Conservation (phyloP, 345 rosid species). For the Melaleuca alternifolia region DNA sequence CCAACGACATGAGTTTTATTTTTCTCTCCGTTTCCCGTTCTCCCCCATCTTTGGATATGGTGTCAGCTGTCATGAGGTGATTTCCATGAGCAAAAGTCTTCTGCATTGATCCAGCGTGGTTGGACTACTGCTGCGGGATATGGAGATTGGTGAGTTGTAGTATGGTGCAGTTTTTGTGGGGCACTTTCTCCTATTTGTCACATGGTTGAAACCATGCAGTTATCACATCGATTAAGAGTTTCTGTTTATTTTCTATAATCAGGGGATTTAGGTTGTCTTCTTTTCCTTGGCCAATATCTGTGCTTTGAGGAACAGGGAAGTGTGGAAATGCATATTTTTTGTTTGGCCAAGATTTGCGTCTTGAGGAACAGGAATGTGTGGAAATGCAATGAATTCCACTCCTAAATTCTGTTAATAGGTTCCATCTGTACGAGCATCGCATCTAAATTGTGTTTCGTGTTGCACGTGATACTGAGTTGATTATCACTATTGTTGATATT, state of each 20-base stretch:
- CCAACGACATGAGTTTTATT: not conserved
- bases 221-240: not conserved
- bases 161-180: not conserved
- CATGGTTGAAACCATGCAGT: not conserved
- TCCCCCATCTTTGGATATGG: not conserved
- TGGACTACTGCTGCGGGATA: not conserved
- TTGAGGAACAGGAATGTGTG: not conserved
- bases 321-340: not conserved
- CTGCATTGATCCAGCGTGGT: not conserved
- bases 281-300: not conserved
- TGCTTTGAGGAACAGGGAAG: not conserved
- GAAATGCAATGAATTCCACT: not conserved
- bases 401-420: not conserved
- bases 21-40: not conserved
- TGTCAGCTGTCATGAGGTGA: not conserved
- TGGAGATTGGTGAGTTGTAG: not conserved
- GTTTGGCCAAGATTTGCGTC: not conserved
- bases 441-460: not conserved
- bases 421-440: not conserved
- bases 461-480: not conserved
- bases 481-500: not conserved
- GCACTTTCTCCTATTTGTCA: not conserved
- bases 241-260: not conserved
- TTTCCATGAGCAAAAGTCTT: not conserved
- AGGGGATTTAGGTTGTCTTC: not conserved